A percentile compares a stretch with the other conserved stretches of the same genome.
These are phyloP conservation scores for Friedmanniomyces endolithicus DNA, from an alignment of 495 filamentous ascomycete genomes.

Conservation along the genomic window DNA sequence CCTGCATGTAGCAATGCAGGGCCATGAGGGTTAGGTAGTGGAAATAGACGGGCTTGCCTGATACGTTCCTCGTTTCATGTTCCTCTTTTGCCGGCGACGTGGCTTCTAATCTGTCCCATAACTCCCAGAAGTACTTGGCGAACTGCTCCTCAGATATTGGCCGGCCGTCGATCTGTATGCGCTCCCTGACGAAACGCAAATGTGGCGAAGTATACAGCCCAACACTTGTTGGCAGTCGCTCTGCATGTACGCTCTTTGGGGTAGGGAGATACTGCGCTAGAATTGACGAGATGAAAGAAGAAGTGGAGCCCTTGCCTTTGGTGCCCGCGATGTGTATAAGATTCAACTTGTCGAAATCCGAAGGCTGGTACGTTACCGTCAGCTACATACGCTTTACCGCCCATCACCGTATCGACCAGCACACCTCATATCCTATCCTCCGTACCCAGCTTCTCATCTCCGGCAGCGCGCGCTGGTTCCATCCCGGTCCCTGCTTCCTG, in stretches of 20 bases:
- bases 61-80: conserved; percentile 26
- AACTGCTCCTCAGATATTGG: conserved; percentile 68
- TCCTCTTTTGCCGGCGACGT: conserved; percentile 36
- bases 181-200: conserved; percentile 74
- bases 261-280: conserved; percentile 44
- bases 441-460: conserved; percentile 68
- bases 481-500: conserved; percentile 50
- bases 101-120: conserved; percentile 65
- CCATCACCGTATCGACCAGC: conserved; percentile 26
- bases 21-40: conserved; percentile 83
- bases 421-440: conserved; percentile 67
- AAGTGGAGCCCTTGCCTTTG: conserved; percentile 83
- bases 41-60: conserved; percentile 72
- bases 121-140: conserved; percentile 74
- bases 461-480: conserved; percentile 55
- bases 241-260: conserved; percentile 25
- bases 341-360: conserved; percentile 63
- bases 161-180: conserved; percentile 67
- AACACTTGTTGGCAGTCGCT: conserved; percentile 28
- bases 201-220: conserved; percentile 87
- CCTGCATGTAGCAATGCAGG: conserved; percentile 71
- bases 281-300: conserved; percentile 53
- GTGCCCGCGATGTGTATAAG: conserved; percentile 78
- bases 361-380: conserved; percentile 38
- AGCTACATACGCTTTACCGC: neutral